These are phyloP conservation scores for Leptographium lundbergii DNA, from an alignment of 2,329 filamentous ascomycete genomes.

Conservation along the genomic window DNA sequence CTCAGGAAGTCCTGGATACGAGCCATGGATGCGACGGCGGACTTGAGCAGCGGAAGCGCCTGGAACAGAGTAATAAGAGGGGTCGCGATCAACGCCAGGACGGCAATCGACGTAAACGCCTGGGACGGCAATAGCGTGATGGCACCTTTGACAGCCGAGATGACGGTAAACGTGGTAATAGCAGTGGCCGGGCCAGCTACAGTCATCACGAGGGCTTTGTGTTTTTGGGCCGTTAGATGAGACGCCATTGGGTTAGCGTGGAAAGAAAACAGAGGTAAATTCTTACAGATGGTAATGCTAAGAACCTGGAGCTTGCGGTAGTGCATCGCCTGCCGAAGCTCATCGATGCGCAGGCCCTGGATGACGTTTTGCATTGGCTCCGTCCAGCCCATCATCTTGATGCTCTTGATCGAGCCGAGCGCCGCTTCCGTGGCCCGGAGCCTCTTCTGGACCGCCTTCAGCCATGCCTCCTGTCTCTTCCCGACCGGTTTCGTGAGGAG, in stretches of 20 bases:
- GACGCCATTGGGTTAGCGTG: too few species aligned
- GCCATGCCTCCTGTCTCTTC: neutral
- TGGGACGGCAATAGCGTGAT: neutral
- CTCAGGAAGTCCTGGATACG: slow-evolving; percentile 6
- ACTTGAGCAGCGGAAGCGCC: slow-evolving; percentile 3
- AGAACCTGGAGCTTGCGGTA: neutral
- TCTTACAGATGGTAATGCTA: neutral
- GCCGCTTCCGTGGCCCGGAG: neutral
- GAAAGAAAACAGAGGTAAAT: neutral
- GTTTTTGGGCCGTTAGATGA: neutral
- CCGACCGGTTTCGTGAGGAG: neutral
- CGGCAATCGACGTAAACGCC: slow-evolving; percentile 3
- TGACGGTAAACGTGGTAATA: neutral
- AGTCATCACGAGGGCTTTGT: neutral
- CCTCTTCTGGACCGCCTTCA: neutral
- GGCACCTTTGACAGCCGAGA: neutral
- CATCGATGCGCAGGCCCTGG: neutral
- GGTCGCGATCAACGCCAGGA: slow-evolving; percentile 1
- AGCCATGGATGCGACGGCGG: neutral
- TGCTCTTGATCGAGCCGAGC: slow-evolving; percentile 1
- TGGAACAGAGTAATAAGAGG: slow-evolving; percentile 2
- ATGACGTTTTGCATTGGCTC: neutral
- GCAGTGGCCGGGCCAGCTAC: neutral
- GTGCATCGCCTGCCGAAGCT: neutral
- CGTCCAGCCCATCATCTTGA: slow-evolving; percentile 1